These are phyloP conservation scores for Aaosphaeria arxii DNA, from an alignment of 2,329 filamentous ascomycete species.

Conservation along the genomic window DNA sequence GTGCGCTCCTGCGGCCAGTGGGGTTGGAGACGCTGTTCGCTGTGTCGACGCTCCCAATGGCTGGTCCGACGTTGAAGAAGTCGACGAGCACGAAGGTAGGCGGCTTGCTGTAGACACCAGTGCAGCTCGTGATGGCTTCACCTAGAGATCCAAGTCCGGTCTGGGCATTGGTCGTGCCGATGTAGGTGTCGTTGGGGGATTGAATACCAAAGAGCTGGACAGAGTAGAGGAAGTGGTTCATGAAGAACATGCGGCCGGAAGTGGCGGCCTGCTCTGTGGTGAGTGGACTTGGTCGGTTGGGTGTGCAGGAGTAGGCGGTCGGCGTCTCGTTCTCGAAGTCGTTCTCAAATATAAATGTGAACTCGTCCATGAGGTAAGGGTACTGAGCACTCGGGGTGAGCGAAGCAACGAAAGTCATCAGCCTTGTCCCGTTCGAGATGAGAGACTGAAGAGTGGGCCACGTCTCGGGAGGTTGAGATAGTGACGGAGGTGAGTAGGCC, in stretches of 20 bases:
- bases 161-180: slow-evolving; percentile 66
- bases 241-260: slow-evolving; percentile 63
- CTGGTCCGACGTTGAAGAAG: slow-evolving; percentile 71
- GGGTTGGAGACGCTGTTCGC: slow-evolving; percentile 57
- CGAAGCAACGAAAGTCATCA: slow-evolving; percentile 68
- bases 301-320: slow-evolving; percentile 67
- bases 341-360: slow-evolving; percentile 70
- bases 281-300: slow-evolving; percentile 61
- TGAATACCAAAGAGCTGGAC: slow-evolving; percentile 42
- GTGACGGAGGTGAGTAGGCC: slow-evolving; percentile 46
- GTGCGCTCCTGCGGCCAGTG: slow-evolving; percentile 21
- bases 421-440: slow-evolving; percentile 61
- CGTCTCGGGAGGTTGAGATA: slow-evolving; percentile 48
- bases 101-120: slow-evolving; percentile 59
- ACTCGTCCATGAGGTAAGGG: slow-evolving; percentile 63
- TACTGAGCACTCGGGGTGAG: slow-evolving; percentile 34
- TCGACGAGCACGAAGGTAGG: slow-evolving; percentile 78
- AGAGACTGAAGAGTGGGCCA: slow-evolving; percentile 74
- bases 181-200: slow-evolving; percentile 44
- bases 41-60: slow-evolving; percentile 67
- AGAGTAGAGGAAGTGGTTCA: slow-evolving; percentile 78
- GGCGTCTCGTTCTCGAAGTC: slow-evolving; percentile 61
- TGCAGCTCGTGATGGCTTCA: slow-evolving; percentile 32
- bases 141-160: slow-evolving; percentile 56
- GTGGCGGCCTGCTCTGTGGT: slow-evolving; percentile 50